These are phyloP conservation scores for Chrysopogon serrulatus DNA, from an alignment of 176 grass and related monocot species.

Conservation along the genomic window DNA sequence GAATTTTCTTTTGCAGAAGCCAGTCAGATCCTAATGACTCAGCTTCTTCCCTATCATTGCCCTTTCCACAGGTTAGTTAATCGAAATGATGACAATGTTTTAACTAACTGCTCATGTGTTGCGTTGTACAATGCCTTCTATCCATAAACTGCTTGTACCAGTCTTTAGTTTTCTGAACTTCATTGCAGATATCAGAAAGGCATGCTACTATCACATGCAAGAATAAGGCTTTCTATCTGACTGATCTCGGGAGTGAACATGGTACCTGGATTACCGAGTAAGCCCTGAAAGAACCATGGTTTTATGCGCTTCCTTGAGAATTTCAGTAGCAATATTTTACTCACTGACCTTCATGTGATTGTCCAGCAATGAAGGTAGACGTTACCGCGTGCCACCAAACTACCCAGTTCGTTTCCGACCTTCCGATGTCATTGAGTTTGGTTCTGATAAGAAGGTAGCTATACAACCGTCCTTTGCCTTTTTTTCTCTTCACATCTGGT, in stretches of 20 bases:
- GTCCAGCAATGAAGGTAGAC: slow-evolving; percentile 78
- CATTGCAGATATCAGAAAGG: slow-evolving; percentile 63
- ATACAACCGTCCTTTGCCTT: neutral
- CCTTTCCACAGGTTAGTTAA: slow-evolving; percentile 62
- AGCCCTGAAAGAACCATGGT: slow-evolving; percentile 22
- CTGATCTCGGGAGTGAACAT: slow-evolving; percentile 69
- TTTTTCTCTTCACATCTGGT: neutral
- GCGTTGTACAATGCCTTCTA: neutral
- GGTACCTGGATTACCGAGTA: slow-evolving; percentile 94
- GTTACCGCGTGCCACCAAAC: slow-evolving; percentile 63
- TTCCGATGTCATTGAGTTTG: slow-evolving; percentile 71
- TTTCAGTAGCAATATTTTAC: neutral
- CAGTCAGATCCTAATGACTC: slow-evolving; percentile 24
- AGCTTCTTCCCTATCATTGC: slow-evolving; percentile 40
- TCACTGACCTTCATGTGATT: slow-evolving; percentile 10
- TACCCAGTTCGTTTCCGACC: slow-evolving; percentile 80
- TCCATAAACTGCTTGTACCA: neutral
- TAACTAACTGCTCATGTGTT: neutral
- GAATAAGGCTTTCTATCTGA: slow-evolving; percentile 83
- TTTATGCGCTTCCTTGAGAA: slow-evolving; percentile 1
- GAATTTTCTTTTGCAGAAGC: slow-evolving; percentile 51
- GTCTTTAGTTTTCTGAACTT: slow-evolving; percentile 12
- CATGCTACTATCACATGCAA: slow-evolving; percentile 85
- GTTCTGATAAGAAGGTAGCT: slow-evolving; percentile 81
- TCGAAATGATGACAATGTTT: neutral